These are phyloP conservation scores for Cryphonectria japonica DNA, from an alignment of 2,329 filamentous ascomycete species.

Conservation along the genomic window DNA sequence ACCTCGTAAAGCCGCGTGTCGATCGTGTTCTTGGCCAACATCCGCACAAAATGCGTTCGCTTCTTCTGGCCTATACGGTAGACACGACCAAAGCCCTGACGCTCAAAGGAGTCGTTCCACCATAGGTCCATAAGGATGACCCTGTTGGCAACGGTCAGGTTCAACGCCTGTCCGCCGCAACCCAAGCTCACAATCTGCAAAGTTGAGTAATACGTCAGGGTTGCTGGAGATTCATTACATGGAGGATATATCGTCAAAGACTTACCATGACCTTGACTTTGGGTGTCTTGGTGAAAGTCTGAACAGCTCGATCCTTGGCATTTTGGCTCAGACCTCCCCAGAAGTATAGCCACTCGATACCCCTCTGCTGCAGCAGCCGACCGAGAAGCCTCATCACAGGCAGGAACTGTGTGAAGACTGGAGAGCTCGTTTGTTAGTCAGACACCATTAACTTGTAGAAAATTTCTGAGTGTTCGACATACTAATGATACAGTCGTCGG, in stretches of 20 bases:
- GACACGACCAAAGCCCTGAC: conserved; percentile 66
- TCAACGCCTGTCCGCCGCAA: conserved; percentile 45
- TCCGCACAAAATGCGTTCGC: conserved; percentile 60
- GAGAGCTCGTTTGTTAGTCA: neutral
- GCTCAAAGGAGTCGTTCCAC: conserved; percentile 65
- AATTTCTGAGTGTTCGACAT: conserved; percentile 24
- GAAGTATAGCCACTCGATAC: conserved; percentile 44
- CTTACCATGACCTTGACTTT: neutral
- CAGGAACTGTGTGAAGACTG: conserved; percentile 44
- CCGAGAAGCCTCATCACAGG: conserved; percentile 41
- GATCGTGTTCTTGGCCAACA: conserved; percentile 59
- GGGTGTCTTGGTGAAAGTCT: neutral
- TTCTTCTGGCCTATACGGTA: conserved; percentile 67
- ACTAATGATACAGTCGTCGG: conserved; percentile 14
- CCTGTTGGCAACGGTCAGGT: conserved; percentile 50
- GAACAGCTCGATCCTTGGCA: neutral
- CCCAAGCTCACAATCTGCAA: conserved; percentile 33
- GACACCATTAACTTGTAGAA: neutral
- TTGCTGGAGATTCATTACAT: neutral
- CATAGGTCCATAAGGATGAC: conserved; percentile 60
- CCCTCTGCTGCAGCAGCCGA: conserved; percentile 38
- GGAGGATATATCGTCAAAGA: too few relatives aligned
- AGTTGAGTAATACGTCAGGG: neutral
- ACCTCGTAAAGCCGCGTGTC: conserved; percentile 43
- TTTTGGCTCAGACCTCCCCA: conserved; percentile 35